Conservation (phyloP, 495 filamentous ascomycete species). For the Annulohypoxylon bovei region DNA sequence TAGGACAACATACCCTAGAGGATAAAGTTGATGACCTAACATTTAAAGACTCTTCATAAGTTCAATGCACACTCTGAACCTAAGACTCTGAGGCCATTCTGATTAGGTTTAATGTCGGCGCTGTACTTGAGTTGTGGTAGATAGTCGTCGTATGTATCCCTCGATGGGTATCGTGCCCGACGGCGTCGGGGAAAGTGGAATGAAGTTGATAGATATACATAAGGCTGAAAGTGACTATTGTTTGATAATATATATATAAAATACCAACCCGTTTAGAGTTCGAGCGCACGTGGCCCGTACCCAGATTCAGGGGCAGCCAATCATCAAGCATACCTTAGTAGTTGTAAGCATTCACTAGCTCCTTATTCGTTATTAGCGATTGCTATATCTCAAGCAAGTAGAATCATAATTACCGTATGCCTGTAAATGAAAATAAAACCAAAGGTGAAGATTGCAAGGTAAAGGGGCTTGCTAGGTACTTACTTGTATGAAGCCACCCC, state of each 20-base stretch:
- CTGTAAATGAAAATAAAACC: too few species aligned
- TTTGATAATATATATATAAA: neutral
- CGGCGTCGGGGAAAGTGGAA: neutral
- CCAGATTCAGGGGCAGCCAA: neutral
- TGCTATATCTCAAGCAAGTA: neutral
- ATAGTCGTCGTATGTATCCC: neutral
- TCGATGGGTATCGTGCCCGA: neutral
- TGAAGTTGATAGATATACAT: neutral
- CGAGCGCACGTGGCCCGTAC: neutral
- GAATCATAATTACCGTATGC: too few species aligned
- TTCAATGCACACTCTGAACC: neutral
- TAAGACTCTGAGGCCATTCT: neutral
- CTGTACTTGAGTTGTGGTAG: neutral
- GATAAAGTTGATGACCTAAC: neutral
- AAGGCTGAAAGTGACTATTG: neutral
- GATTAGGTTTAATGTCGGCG: neutral
- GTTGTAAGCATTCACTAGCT: neutral
- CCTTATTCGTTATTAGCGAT: neutral
- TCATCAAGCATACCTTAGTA: neutral
- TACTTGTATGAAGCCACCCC: neutral
- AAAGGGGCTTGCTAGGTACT: neutral
- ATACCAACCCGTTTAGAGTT: neutral
- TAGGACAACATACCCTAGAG: neutral
- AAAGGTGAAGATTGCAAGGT: too few species aligned
- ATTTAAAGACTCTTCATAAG: neutral